phyloP scores from a whole-genome alignment of 208 protist species.

The Trichomonas tenax region DNA sequence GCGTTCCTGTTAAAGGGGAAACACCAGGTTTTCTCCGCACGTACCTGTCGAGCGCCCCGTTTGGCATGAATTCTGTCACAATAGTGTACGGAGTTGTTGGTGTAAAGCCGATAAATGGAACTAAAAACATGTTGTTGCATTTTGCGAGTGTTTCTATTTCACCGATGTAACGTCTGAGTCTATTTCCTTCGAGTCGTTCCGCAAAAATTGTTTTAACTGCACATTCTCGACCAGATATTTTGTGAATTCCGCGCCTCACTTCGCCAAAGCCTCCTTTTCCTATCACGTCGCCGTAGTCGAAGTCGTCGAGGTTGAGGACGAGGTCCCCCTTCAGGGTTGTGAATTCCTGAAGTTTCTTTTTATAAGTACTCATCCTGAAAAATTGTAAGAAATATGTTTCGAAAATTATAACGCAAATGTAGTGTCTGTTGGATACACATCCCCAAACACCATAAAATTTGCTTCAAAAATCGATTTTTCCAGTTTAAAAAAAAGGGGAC shows the following conservation, averaged over 20 bases:
- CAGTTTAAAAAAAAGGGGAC: too few relatives aligned
- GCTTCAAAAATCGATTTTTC: too few relatives aligned
- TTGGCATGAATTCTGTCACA: not conserved
- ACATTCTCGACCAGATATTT: not conserved
- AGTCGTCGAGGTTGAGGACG: not conserved
- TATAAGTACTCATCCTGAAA: not conserved
- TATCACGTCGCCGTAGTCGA: not conserved
- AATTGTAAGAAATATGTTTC: not conserved
- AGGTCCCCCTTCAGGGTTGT: not conserved
- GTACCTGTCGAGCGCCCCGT: not conserved
- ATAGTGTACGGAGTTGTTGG: not conserved
- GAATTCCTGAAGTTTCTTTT: not conserved
- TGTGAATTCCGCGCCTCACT: not conserved
- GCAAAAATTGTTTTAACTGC: not conserved
- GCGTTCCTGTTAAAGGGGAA: not conserved
- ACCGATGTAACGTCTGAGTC: not conserved
- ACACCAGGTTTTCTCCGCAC: not conserved
- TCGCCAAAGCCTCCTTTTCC: not conserved
- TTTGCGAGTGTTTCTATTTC: not conserved
- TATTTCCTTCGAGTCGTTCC: not conserved
- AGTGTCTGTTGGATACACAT: too few relatives aligned
- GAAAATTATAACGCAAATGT: too few relatives aligned
- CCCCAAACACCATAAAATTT: too few relatives aligned
- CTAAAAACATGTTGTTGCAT: not conserved
- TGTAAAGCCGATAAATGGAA: constrained; percentile 7